phyloP scores from a whole-genome alignment of 1,139 yeast genomes.

The Blastobotrys aristatus region DNA sequence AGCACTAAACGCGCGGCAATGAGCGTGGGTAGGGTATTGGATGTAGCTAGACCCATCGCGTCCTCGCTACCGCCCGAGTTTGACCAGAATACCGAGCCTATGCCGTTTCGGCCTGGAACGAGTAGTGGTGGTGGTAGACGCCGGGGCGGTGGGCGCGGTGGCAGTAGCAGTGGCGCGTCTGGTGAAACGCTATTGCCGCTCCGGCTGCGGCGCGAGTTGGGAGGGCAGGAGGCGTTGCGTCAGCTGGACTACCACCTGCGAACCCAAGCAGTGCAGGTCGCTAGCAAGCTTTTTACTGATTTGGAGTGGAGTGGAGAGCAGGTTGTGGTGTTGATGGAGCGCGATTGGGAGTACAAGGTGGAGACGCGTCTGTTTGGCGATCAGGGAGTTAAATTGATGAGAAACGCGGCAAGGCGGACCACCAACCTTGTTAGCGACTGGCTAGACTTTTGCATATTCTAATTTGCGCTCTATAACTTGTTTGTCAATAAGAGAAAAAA shows the following conservation, averaged over 20 bases:
- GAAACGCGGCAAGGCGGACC: background rate
- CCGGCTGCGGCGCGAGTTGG: background rate
- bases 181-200: background rate
- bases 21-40: background rate
- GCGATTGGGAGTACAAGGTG: no score
- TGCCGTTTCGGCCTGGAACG: no score
- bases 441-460: slow-evolving; percentile 9
- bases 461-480: no score
- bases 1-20: background rate
- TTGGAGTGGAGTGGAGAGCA: no score
- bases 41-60: background rate
- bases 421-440: slow-evolving; percentile 9
- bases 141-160: background rate
- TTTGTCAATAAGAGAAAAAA: no score
- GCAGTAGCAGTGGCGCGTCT: background rate
- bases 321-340: no score
- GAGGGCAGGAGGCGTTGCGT: background rate
- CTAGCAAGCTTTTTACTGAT: background rate
- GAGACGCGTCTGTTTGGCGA: no score
- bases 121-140: no score
- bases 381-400: background rate
- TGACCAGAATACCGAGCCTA: no score
- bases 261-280: background rate
- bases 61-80: background rate
- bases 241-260: background rate